These are phyloP conservation scores for Murraya paniculata DNA, from an alignment of 345 rosid genomes.

Conservation along the genomic window DNA sequence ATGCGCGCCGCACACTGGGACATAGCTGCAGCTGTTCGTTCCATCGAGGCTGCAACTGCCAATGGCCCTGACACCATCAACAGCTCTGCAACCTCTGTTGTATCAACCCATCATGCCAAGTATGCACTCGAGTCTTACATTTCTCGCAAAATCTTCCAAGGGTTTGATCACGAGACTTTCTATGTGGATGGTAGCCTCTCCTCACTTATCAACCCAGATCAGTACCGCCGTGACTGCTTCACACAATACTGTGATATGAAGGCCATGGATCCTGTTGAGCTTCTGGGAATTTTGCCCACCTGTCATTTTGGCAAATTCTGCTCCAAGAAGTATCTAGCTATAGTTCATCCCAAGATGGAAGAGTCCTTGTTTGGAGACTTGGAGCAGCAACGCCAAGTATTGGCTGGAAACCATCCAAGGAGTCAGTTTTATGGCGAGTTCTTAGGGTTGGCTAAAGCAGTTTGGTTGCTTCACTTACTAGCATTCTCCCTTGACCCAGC, in stretches of 20 bases:
- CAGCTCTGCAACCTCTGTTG: constrained; percentile 39
- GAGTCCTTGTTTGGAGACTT: constrained; percentile 84
- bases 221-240: constrained; percentile 82
- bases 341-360: constrained; percentile 93
- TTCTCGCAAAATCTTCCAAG: constrained; percentile 68
- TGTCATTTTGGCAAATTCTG: constrained; percentile 93
- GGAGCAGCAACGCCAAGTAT: constrained; percentile 63
- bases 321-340: constrained; percentile 70
- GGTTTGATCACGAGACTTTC: constrained; percentile 92
- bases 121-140: constrained; percentile 82
- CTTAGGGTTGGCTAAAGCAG: constrained; percentile 70
- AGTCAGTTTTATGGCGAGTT: constrained; percentile 82
- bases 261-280: constrained; percentile 87
- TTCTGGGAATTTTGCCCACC: constrained; percentile 79
- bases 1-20: constrained; percentile 97
- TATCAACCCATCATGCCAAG: constrained; percentile 72
- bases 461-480: constrained; percentile 91
- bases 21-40: constrained; percentile 85
- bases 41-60: constrained; percentile 68
- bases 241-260: constrained; percentile 87
- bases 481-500: constrained; percentile 90
- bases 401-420: constrained; percentile 76
- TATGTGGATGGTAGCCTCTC: constrained; percentile 89
- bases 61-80: constrained; percentile 20
- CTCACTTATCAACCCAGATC: constrained; percentile 75